Percentiles rank a stretch among this genome's conserved stretches.
These are phyloP conservation scores for Stagonosporopsis rhizophila DNA, from an alignment of 2,329 filamentous ascomycete species.

Conservation along the genomic window DNA sequence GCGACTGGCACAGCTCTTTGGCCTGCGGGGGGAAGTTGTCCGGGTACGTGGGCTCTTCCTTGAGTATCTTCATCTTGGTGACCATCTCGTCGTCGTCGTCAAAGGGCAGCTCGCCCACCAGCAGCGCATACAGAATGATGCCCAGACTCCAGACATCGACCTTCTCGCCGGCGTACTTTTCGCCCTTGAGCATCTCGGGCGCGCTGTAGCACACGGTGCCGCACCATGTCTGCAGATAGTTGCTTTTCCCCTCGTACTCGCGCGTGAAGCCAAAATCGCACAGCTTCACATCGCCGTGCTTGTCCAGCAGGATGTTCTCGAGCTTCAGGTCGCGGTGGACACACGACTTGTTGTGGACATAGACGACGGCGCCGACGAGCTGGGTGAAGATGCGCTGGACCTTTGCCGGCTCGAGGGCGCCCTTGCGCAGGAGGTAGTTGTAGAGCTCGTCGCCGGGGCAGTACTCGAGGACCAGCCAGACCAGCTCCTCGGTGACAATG, in stretches of 20 bases:
- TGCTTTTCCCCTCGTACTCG: slow-evolving; percentile 94
- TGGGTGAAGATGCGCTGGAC: slow-evolving; percentile 97
- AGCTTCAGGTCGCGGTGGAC: slow-evolving; percentile 97
- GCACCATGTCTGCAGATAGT: slow-evolving; percentile 96
- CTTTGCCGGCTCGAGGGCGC: slow-evolving; percentile 81
- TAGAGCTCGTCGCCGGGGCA: slow-evolving; percentile 97
- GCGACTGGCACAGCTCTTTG: slow-evolving; percentile 73
- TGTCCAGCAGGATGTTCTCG: slow-evolving; percentile 95
- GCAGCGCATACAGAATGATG: slow-evolving; percentile 81
- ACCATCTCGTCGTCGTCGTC: slow-evolving; percentile 93
- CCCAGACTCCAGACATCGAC: slow-evolving; percentile 95
- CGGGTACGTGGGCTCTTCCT: slow-evolving; percentile 84
- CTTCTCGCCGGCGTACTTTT: slow-evolving; percentile 97
- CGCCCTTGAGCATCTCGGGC: slow-evolving; percentile 97
- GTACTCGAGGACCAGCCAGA: slow-evolving; percentile 97
- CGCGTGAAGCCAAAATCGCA: slow-evolving; percentile 98
- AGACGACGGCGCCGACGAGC: slow-evolving; percentile 90
- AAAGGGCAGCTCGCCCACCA: slow-evolving; percentile 88
- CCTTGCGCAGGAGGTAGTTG: slow-evolving; percentile 89
- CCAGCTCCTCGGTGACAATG: slow-evolving; percentile 91
- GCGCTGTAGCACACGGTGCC: slow-evolving; percentile 98
- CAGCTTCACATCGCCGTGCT: slow-evolving; percentile 95
- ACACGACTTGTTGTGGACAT: slow-evolving; percentile 93
- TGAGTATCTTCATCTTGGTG: slow-evolving; percentile 84
- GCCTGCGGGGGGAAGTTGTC: slow-evolving; percentile 80